Evolutionary conservation across 2,329 filamentous ascomycete genomes (phyloP), one percentile per base, ranked within the genome.

Genomic region (Aureobasidium sp.): DNA sequence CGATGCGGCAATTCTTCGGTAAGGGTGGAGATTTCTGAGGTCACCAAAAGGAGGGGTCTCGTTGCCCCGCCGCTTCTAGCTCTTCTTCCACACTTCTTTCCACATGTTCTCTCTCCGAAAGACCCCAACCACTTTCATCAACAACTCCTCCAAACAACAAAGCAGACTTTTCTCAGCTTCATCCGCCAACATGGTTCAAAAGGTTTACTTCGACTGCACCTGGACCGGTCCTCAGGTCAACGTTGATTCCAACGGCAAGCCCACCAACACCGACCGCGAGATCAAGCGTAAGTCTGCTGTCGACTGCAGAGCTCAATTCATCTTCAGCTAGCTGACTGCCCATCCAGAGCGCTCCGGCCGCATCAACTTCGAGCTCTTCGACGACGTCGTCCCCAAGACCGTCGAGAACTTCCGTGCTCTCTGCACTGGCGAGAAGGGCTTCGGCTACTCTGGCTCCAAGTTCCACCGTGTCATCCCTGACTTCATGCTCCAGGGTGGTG

Each of bases 391-490:
- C 75, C 93, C 93, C 77, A 94, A 89, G 86, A 97, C 93, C 79
- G 90, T 88, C 68, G 92, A 97, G 74, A 97, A 97, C 83, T 97
- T 97, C 83, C 90, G 92, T 71, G 86, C 87, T 65, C 87, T 97
- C 67, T 97, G 92, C 82, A 96, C 93, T 1, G 93, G 93, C 69
- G 93, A 97, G 82, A 96, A 96, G 80, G 94, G 93, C 66, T 72
- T 84, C 50, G 91, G 92, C 69, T 91, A 91, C 75, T 77, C 84
- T 52, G 92, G 92, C 69, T 95, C 90, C 67, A 83, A 82, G 72
- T 97, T 99, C 82, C 93, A 99, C 82, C 90, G 93, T 64, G 89
- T 99, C 67, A 99, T 99, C 80, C 96, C 96, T 81, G 85, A 92
- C 71, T 99, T 99, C 79, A 97, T 99, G 93, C 93, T 97, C 72